Conservation (phyloP, 116 monocot species). For the Zostera marina region DNA sequence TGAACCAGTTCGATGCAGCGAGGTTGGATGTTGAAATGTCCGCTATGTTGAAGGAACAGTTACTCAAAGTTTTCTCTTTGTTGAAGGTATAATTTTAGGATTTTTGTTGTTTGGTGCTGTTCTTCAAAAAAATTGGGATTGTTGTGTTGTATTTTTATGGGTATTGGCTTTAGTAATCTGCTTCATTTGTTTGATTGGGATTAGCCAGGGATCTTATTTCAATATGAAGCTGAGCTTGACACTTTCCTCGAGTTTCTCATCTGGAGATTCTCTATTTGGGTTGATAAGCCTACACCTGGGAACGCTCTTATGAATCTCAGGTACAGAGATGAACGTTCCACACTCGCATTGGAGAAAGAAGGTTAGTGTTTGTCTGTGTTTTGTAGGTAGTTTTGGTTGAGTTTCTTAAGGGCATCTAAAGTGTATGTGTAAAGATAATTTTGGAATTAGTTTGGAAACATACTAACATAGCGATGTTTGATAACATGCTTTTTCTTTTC, state of each 20-base stretch:
- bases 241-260: slow-evolving; percentile 92
- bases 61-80: slow-evolving; percentile 77
- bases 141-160: background rate
- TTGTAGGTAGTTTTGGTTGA: too few relatives aligned
- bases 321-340: slow-evolving; percentile 68
- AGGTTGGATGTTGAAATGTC: slow-evolving; percentile 93
- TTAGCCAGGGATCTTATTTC: slow-evolving; percentile 95
- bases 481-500: too few relatives aligned
- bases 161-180: slow-evolving; percentile 10
- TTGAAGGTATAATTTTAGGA: slow-evolving; percentile 43
- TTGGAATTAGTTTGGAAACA: too few relatives aligned
- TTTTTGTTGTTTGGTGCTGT: background rate
- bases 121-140: background rate
- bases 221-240: slow-evolving; percentile 87
- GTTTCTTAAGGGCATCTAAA: too few relatives aligned
- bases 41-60: slow-evolving; percentile 83
- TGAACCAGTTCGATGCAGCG: slow-evolving; percentile 89
- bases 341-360: slow-evolving; percentile 31
- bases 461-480: too few relatives aligned
- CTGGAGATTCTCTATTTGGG: slow-evolving; percentile 99
- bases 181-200: slow-evolving; percentile 31
- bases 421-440: too few relatives aligned
- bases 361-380: slow-evolving; percentile 21
- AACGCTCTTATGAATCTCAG: slow-evolving; percentile 91
- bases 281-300: slow-evolving; percentile 94